These are phyloP conservation scores for Populus hybrid DNA, from an alignment of 441 rosid species.

Conservation along the genomic window DNA sequence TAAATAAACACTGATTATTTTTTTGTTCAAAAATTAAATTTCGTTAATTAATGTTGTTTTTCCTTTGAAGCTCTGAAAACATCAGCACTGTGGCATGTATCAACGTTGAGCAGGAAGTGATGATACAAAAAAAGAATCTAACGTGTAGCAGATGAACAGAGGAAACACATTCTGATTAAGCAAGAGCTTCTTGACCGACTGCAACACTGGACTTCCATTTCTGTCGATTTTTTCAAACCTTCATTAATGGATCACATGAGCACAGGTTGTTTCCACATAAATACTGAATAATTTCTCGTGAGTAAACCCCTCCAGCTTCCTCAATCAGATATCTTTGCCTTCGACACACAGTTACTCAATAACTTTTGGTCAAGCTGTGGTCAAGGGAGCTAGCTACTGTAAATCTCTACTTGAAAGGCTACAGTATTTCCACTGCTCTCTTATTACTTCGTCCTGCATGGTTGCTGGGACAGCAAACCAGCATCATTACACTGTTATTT, in stretches of 20 bases:
- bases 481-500: neutral
- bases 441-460: neutral
- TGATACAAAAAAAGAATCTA: neutral
- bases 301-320: neutral
- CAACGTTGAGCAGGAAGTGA: neutral
- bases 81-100: neutral
- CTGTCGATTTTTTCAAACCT: neutral
- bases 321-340: neutral
- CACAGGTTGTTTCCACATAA: neutral
- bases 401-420: neutral
- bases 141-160: neutral
- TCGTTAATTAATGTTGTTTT: neutral
- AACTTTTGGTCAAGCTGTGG: neutral
- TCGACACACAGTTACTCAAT: neutral
- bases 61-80: neutral
- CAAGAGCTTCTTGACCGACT: neutral
- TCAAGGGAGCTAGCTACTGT: neutral
- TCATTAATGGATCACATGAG: neutral
- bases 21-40: neutral
- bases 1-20: neutral
- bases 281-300: neutral
- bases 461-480: neutral
- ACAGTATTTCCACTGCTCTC: neutral
- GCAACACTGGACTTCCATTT: neutral
- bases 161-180: neutral